Conservation (phyloP, 1,139 yeast species). For the Waltiozyma sp. region DNA sequence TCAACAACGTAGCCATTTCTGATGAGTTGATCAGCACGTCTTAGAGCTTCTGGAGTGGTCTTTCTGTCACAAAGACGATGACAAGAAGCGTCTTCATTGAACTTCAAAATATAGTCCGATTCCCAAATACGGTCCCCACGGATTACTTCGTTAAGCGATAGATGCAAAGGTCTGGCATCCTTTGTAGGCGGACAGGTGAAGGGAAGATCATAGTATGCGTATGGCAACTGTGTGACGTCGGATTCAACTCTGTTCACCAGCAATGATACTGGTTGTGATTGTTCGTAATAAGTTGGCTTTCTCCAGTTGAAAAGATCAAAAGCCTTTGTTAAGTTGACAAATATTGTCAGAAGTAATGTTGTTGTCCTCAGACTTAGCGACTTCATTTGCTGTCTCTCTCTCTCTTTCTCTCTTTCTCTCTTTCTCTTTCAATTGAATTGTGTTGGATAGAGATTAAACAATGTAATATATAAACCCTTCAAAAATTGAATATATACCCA, state of each 20-base stretch:
- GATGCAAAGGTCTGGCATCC: slow-evolving; percentile 45
- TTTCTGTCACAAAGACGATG: slow-evolving; percentile 53
- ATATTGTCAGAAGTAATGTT: background rate
- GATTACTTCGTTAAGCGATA: slow-evolving; percentile 67
- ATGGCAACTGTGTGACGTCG: slow-evolving; percentile 68
- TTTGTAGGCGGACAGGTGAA: slow-evolving; percentile 68
- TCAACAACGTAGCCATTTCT: slow-evolving; percentile 66
- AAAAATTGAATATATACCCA: no score
- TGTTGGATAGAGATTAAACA: no score
- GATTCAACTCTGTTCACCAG: slow-evolving; percentile 72
- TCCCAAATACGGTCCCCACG: slow-evolving; percentile 76
- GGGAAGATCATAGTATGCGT: slow-evolving; percentile 63
- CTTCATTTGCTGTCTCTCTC: background rate
- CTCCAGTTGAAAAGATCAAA: slow-evolving; percentile 6
- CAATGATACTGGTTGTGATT: slow-evolving; percentile 57
- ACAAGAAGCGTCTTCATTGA: slow-evolving; percentile 58
- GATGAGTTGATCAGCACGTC: slow-evolving; percentile 50
- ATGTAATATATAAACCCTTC: no score
- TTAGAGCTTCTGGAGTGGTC: slow-evolving; percentile 38
- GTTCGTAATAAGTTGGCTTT: slow-evolving; percentile 22
- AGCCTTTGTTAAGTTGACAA: background rate
- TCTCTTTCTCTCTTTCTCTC: no score
- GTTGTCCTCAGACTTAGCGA: background rate
- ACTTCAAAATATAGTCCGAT: slow-evolving; percentile 52
- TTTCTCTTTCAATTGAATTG: no score